These are phyloP conservation scores for Hymenoscyphus salicellus DNA, from an alignment of 2,329 filamentous ascomycete species.

Conservation along the genomic window DNA sequence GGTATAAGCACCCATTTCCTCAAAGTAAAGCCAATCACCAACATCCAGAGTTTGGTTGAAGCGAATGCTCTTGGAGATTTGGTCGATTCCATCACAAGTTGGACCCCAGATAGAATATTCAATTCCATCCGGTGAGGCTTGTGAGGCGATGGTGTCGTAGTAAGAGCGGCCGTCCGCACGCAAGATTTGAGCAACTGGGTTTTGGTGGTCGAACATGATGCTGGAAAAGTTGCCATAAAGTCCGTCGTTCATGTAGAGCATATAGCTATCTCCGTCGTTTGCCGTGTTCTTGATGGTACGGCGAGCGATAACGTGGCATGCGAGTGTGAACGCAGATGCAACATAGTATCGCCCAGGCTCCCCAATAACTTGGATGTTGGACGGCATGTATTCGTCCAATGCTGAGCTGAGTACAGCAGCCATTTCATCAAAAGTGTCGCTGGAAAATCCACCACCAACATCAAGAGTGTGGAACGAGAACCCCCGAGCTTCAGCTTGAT, in stretches of 20 bases:
- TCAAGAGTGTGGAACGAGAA: conserved; percentile 84
- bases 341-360: conserved; percentile 98
- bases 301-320: conserved; percentile 92
- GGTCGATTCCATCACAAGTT: conserved; percentile 96
- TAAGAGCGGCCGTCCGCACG: conserved; percentile 56
- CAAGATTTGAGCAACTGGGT: conserved; percentile 80
- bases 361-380: conserved; percentile 77
- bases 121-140: conserved; percentile 51
- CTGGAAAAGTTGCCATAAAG: conserved; percentile 98
- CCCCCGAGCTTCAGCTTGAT: conserved; percentile 73
- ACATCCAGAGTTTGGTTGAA: conserved; percentile 79
- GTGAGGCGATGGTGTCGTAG: conserved; percentile 55
- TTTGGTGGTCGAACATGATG: conserved; percentile 99
- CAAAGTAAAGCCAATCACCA: conserved; percentile 98
- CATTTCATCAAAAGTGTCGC: conserved; percentile 89
- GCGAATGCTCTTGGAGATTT: conserved; percentile 77
- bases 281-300: conserved; percentile 76
- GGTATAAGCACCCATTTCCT: conserved; percentile 98
- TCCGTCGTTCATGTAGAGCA: conserved; percentile 96
- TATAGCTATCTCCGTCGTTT: conserved; percentile 71
- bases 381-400: conserved; percentile 82
- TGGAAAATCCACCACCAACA: conserved; percentile 88
- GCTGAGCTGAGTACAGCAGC: conserved; percentile 74
- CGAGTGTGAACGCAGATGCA: conserved; percentile 86
- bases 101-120: conserved; percentile 98